Percentiles rank a stretch among this genome's conserved stretches.
These are phyloP conservation scores for Macrocybe gigantea DNA, from an alignment of 768 basidiomycete genomes.

Conservation along the genomic window DNA sequence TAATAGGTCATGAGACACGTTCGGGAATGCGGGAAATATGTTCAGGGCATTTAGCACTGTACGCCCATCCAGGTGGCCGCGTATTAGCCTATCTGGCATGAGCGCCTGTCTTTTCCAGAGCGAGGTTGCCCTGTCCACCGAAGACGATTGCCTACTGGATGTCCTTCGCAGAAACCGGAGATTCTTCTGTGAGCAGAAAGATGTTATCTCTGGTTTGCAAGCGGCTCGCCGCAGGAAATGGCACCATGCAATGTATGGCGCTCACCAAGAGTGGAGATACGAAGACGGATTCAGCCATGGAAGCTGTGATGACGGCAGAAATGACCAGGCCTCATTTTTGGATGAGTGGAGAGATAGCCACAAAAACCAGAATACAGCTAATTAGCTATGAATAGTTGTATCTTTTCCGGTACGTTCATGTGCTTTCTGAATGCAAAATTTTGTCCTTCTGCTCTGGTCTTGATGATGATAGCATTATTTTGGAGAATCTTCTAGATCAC, in stretches of 20 bases:
- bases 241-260: slow-evolving; percentile 43
- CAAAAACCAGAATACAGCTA: slow-evolving; percentile 24
- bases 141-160: slow-evolving; percentile 36
- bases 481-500: too few relatives aligned
- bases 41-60: too few relatives aligned
- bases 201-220: too few relatives aligned
- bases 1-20: slow-evolving; percentile 12
- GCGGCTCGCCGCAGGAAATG: slow-evolving; percentile 11
- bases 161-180: slow-evolving; percentile 32
- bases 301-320: slow-evolving; percentile 20
- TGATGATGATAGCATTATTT: too few relatives aligned
- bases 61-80: not conserved
- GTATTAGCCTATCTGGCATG: not conserved
- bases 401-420: too few relatives aligned
- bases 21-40: slow-evolving; percentile 32
- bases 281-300: slow-evolving; percentile 21
- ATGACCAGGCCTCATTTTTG: slow-evolving; percentile 33
- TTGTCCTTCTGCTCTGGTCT: too few relatives aligned
- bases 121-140: slow-evolving; percentile 25
- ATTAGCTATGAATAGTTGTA: not conserved
- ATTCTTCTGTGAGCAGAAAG: too few relatives aligned
- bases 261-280: slow-evolving; percentile 16
- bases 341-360: slow-evolving; percentile 31
- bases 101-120: slow-evolving; percentile 24
- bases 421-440: too few relatives aligned